Evolutionary conservation across 371 early-diverging fungal species (phyloP).

Genomic region (Haplosporangium sp.): DNA sequence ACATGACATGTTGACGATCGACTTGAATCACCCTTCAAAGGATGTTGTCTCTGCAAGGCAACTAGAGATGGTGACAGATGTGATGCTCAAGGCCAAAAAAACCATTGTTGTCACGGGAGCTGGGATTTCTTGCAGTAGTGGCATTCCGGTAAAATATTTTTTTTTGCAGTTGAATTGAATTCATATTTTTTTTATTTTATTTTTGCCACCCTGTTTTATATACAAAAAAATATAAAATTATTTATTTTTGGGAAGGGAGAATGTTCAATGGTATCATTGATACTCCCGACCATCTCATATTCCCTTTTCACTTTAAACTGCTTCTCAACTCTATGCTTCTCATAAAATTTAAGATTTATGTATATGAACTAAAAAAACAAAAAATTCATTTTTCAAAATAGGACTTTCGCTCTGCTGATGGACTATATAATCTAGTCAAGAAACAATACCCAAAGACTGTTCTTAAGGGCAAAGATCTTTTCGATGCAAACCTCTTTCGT

Average conservation of each 20-base stretch:
- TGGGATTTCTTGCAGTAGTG: conserved; percentile 91
- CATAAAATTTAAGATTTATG: not conserved
- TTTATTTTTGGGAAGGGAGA: no score
- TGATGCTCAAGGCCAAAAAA: conserved; percentile 74
- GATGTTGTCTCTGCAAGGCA: conserved; percentile 59
- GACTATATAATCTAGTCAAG: conserved; percentile 88
- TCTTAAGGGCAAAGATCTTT: conserved; percentile 92
- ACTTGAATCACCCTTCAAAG: conserved; percentile 34
- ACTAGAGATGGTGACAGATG: conserved; percentile 62
- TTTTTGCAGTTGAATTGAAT: not conserved
- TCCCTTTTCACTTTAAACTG: not conserved
- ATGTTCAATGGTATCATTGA: no score
- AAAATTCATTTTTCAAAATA: conserved; percentile 25
- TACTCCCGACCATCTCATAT: not conserved
- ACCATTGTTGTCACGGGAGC: conserved; percentile 92
- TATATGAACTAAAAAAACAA: no score
- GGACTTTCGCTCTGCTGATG: conserved; percentile 88
- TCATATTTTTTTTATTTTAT: not conserved
- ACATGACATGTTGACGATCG: conserved; percentile 43
- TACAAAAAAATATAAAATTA: no score
- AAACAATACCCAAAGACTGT: conserved; percentile 78
- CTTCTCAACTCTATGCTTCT: no score
- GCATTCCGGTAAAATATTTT: conserved; percentile 80
- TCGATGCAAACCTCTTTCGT: conserved; percentile 93
- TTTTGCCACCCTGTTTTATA: not conserved